phyloP scores from a whole-genome alignment of 805 yeast species.

The Suhomyces sp. region DNA sequence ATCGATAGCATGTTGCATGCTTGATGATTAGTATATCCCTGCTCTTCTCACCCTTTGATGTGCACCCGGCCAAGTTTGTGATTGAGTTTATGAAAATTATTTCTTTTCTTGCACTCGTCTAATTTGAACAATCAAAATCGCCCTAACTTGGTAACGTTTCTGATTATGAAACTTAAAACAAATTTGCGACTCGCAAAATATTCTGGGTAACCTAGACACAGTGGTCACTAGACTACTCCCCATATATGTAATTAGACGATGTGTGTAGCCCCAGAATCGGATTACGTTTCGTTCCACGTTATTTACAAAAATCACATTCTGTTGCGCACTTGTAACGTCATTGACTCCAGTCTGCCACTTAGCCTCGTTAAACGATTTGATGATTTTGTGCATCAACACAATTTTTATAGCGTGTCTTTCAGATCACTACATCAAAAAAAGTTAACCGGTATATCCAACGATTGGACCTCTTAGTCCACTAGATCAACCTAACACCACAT shows the following conservation, averaged over 20 bases:
- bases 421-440: neutral
- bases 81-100: neutral
- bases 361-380: conserved; percentile 1
- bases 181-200: neutral
- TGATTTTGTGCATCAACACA: conserved; percentile 1
- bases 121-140: neutral
- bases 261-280: neutral
- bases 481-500: neutral
- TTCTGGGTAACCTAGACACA: neutral
- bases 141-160: neutral
- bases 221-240: neutral
- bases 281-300: neutral
- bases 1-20: neutral
- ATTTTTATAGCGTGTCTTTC: neutral
- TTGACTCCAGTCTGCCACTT: neutral
- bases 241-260: neutral
- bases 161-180: neutral
- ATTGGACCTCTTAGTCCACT: neutral
- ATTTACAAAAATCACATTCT: neutral
- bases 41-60: neutral
- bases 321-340: neutral
- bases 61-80: neutral
- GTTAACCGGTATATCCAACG: neutral
- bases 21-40: neutral
- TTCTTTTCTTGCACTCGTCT: neutral